Base-by-base conservation (phyloP, 169 alveolate species). In the Amoebophrya sp. region DNA sequence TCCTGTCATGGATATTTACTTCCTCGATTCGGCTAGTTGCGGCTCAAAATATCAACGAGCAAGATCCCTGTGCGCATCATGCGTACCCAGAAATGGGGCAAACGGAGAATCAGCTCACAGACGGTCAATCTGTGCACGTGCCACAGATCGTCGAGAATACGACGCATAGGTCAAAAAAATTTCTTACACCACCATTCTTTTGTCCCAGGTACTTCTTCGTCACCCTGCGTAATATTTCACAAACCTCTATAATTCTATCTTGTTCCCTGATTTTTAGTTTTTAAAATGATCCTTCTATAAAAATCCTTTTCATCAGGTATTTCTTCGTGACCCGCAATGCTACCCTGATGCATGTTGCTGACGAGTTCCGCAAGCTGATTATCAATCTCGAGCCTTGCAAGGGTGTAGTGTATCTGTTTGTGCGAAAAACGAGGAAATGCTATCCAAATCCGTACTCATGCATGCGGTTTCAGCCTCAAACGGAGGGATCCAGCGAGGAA, bases 371-470 rank as follows among this genome's bases (percentile, higher is more conserved):
- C 0, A 91, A 91, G 78, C 38, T 91, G n/a, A 91, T 91, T 41
- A n/a, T 91, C 10, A 6, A 41, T 38, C 83, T 91, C 39, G 90
- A 91, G 91, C 93, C 93, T 14, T 91, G 93, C 53, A 65, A 47
- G 41, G 93, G 93, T 34, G 53, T 76, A 10, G 93, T 91, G 40
- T 91, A 91, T 83, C 38, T 91, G 89, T 40, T 77, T 40, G 91
- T 91, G 40, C 36, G 93, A 23, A 91, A 40, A 76, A 91, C 93
- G 14, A 12, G 91, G 83, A 90, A 77, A 0, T 91, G 93, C 91
- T 91, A 36, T 40, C 93, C 93, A 2, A 29, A 91, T 39, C 93
- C 93, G 0, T 54, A 41, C 39, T 0, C 41, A 24, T 54, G 93
- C 90, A 65, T 36, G 24, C 0, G n/a, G 65, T 36, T 36, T 2